Evolutionary conservation across 2,329 filamentous ascomycete species (phyloP), one percentile per base, ranked within the genome.

Genomic region (Aotearoamyces nothofagi): DNA sequence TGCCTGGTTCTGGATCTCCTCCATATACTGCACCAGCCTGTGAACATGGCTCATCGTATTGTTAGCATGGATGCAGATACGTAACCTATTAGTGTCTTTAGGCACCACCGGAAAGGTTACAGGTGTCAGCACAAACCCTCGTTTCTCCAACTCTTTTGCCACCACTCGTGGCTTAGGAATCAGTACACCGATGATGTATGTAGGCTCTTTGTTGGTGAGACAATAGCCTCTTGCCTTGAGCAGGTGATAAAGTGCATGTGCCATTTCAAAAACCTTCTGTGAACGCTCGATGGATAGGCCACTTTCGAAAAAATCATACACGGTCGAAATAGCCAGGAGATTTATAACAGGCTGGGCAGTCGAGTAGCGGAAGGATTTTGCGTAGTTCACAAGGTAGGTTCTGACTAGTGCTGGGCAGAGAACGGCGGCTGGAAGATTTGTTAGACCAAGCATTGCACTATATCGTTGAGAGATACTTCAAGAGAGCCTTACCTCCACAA

Each of bases 351-450:
- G 63, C 53, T 79, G 62, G 16, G 75, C 73, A 0, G 77, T 82
- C 0, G 77, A 81, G 47, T 81, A 84, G 31, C 83, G 81, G 23
- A 83, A 53, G 2, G 66, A 72, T n/a, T 77, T 66, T 1, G 78
- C 76, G 43, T 83, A 83, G 44, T 84, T 83, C 49, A 82, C 65
- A 29, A 83, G 57, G 37, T 81, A 82, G 1, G 66, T 53, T 14
- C 73, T 57, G 0, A 70, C 66, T 1, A 63, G 51, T 0, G 61
- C 48, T 2, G 69, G 69, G 44, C 73, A 79, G 0, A 83, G 56
- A 2, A 82, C 54, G 12, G 73, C 59, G 2, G 67, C 69, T 73
- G n/a, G n/a, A 13, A 49, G 47, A 48, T 24, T 17, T 29, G 27
- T 27, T 24, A 17, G 35, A n/a, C 7, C 9, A 5, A 5, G 13